Evolutionary conservation across 345 rosid genomes (phyloP).

Genomic region (Limnanthes douglasii): DNA sequence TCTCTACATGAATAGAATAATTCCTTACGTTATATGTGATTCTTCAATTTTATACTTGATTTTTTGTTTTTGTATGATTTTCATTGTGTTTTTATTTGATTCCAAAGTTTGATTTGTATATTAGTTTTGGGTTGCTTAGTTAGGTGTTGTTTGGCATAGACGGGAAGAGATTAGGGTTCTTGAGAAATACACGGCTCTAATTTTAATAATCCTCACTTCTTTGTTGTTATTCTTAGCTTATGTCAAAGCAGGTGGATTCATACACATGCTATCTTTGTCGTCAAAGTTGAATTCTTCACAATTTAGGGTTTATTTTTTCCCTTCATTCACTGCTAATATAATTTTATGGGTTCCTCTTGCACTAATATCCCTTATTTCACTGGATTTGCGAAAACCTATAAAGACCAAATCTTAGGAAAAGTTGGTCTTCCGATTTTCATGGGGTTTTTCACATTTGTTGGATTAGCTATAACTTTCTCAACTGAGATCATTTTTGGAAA

Average conservation of each 20-base stretch:
- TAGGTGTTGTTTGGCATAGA: conserved; percentile 57
- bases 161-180: conserved; percentile 69
- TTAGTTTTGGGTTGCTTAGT: conserved; percentile 81
- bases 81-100: too few relatives aligned
- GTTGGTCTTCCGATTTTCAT: conserved; percentile 76
- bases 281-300: conserved; percentile 44
- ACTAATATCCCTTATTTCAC: conserved; percentile 92
- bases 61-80: too few relatives aligned
- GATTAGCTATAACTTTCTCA: conserved; percentile 69
- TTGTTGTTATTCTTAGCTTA: conserved; percentile 67
- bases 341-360: conserved; percentile 93
- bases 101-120: too few relatives aligned
- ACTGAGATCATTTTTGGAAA: conserved; percentile 63
- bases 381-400: conserved; percentile 55
- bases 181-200: conserved; percentile 76
- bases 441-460: conserved; percentile 84
- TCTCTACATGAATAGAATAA: too few relatives aligned
- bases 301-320: conserved; percentile 80
- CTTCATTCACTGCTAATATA: conserved; percentile 84
- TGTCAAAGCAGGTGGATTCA: conserved; percentile 62
- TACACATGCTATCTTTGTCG: conserved; percentile 54
- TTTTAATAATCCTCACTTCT: conserved; percentile 50
- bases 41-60: too few relatives aligned
- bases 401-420: conserved; percentile 69
- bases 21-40: too few relatives aligned